Conservation (phyloP, 495 filamentous ascomycete species). For the Astrocystis sublimbata region DNA sequence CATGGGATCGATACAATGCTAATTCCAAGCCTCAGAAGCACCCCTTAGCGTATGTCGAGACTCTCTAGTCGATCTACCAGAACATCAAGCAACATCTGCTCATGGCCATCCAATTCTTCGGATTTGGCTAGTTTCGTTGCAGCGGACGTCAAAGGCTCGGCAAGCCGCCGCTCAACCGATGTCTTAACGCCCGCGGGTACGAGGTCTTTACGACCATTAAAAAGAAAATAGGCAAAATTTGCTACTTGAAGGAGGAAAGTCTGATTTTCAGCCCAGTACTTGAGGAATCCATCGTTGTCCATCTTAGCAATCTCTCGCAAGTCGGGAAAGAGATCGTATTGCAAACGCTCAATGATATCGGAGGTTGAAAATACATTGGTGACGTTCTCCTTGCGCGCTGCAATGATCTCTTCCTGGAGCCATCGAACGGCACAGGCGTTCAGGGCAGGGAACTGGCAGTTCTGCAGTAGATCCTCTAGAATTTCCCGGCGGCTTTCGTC, state of each 20-base stretch:
- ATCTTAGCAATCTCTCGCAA: slow-evolving; percentile 31
- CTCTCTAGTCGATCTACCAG: slow-evolving; percentile 39
- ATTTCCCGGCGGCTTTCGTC: slow-evolving; percentile 69
- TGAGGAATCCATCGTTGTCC: slow-evolving; percentile 25
- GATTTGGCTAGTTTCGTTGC: slow-evolving; percentile 44
- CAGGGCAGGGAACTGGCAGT: slow-evolving; percentile 73
- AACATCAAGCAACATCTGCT: slow-evolving; percentile 37
- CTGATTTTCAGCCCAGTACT: slow-evolving; percentile 40
- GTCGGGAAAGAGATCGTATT: slow-evolving; percentile 48
- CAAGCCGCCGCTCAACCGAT: slow-evolving; percentile 53
- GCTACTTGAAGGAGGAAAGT: slow-evolving; percentile 49
- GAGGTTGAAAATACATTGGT: slow-evolving; percentile 61
- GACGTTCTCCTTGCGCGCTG: slow-evolving; percentile 33
- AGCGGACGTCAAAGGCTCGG: slow-evolving; percentile 50
- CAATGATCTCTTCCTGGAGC: slow-evolving; percentile 81
- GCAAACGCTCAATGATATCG: slow-evolving; percentile 46
- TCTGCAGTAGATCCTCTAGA: slow-evolving; percentile 76
- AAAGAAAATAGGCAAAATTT: slow-evolving; percentile 54
- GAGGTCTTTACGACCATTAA: slow-evolving; percentile 43
- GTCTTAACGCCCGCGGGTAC: slow-evolving; percentile 43
- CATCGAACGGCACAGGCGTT: slow-evolving; percentile 82
- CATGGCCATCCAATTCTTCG: slow-evolving; percentile 25
- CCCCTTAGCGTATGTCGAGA: slow-evolving; percentile 1
- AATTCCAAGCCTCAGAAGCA: background rate
- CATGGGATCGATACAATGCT: background rate